phyloP scores from a whole-genome alignment of 306 rosid genomes.

The Luffa aegyptiaca region DNA sequence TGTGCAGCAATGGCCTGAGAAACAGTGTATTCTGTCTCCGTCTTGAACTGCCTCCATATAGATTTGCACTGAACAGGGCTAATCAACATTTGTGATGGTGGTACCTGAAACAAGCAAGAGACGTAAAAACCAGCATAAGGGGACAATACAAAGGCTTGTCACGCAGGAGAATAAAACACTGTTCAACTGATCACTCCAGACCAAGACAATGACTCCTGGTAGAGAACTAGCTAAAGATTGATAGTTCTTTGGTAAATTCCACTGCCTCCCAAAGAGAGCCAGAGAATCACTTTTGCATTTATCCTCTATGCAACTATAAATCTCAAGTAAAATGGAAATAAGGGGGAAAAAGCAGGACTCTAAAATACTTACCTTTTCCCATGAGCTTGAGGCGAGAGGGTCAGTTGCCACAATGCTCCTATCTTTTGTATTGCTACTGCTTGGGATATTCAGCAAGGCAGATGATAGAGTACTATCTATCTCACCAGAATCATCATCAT shows the following conservation, averaged over 20 bases:
- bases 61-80: slow-evolving; percentile 96
- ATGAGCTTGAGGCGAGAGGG: slow-evolving; percentile 86
- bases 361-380: slow-evolving; percentile 58
- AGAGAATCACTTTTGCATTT: not conserved
- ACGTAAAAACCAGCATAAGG: not conserved
- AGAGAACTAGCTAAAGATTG: not conserved
- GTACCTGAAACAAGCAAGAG: slow-evolving; percentile 41
- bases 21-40: slow-evolving; percentile 88
- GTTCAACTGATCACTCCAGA: not conserved
- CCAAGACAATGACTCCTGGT: not conserved
- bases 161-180: not conserved
- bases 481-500: slow-evolving; percentile 41
- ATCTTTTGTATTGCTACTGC: slow-evolving; percentile 30
- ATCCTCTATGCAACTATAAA: not conserved
- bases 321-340: not conserved
- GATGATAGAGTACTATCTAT: slow-evolving; percentile 53
- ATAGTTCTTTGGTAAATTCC: not conserved
- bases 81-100: slow-evolving; percentile 63
- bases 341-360: slow-evolving; percentile 12
- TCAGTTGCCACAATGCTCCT: slow-evolving; percentile 47
- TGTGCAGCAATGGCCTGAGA: slow-evolving; percentile 97
- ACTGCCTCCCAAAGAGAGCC: not conserved
- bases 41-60: slow-evolving; percentile 91
- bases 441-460: slow-evolving; percentile 54
- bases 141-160: not conserved